Evolutionary conservation across 2,329 filamentous ascomycete species (phyloP).

Genomic region (Aureobasidium pullulans): DNA sequence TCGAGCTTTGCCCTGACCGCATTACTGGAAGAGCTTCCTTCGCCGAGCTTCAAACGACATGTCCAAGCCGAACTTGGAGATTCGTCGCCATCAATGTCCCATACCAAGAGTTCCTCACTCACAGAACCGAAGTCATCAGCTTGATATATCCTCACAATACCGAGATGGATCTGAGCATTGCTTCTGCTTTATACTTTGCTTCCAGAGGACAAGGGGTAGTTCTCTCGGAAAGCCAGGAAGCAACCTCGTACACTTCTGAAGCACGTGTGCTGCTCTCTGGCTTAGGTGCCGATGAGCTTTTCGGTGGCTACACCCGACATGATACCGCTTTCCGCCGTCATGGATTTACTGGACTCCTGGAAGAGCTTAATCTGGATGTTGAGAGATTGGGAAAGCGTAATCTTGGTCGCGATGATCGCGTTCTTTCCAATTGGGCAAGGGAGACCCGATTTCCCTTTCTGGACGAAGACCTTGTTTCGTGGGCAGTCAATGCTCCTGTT

Average conservation of each 20-base stretch:
- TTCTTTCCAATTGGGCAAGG: slow-evolving; percentile 80
- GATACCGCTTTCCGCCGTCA: slow-evolving; percentile 62
- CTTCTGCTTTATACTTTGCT: slow-evolving; percentile 89
- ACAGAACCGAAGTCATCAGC: slow-evolving; percentile 61
- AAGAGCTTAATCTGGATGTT: slow-evolving; percentile 81
- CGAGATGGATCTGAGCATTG: slow-evolving; percentile 97
- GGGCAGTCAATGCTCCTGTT: slow-evolving; percentile 66
- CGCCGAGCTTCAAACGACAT: slow-evolving; percentile 62
- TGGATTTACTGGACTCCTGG: slow-evolving; percentile 64
- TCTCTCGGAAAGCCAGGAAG: slow-evolving; percentile 19
- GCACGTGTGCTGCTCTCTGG: slow-evolving; percentile 85
- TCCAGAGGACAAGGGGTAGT: slow-evolving; percentile 58
- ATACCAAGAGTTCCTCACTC: slow-evolving; percentile 63
- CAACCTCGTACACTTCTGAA: slow-evolving; percentile 52
- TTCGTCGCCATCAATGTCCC: slow-evolving; percentile 82
- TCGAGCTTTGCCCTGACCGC: slow-evolving; percentile 83
- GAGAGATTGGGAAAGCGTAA: slow-evolving; percentile 85
- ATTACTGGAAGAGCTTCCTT: slow-evolving; percentile 76
- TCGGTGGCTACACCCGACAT: slow-evolving; percentile 87
- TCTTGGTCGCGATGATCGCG: slow-evolving; percentile 84
- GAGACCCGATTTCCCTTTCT: slow-evolving; percentile 88
- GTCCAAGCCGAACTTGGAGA: slow-evolving; percentile 67
- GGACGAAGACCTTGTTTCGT: slow-evolving; percentile 77
- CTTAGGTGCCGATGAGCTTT: slow-evolving; percentile 90
- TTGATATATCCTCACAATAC: slow-evolving; percentile 92